Evolutionary conservation across 345 rosid species (phyloP).

Genomic region (Acer campestre): DNA sequence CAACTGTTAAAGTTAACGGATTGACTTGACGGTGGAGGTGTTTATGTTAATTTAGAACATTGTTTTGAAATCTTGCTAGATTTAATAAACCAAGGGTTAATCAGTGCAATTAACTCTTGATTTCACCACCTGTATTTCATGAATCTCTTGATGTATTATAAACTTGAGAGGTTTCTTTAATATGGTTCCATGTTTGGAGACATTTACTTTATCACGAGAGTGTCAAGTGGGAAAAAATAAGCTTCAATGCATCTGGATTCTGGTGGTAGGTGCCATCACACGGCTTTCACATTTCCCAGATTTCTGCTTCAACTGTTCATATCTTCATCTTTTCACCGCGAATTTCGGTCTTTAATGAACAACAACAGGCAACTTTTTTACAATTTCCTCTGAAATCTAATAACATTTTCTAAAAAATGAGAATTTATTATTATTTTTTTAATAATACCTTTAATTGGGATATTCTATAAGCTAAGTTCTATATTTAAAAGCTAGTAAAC

Average conservation of each 20-base stretch:
- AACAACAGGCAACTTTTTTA: neutral
- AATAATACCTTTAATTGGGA: too few relatives aligned
- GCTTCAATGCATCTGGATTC: neutral
- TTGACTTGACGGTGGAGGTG: too few relatives aligned
- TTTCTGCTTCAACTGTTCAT: neutral
- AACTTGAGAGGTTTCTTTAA: neutral
- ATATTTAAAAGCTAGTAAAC: too few relatives aligned
- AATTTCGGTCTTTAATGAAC: neutral
- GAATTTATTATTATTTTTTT: too few relatives aligned
- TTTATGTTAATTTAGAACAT: too few relatives aligned
- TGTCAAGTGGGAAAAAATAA: neutral
- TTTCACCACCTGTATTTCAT: neutral
- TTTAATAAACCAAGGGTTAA: too few relatives aligned
- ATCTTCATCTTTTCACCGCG: neutral
- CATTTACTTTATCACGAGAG: neutral
- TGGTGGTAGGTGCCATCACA: neutral
- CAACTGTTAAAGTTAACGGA: too few relatives aligned
- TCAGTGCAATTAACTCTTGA: too few relatives aligned
- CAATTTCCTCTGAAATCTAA: neutral
- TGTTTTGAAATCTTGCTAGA: too few relatives aligned
- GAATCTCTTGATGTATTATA: neutral
- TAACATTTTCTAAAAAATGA: too few relatives aligned
- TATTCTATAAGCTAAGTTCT: too few relatives aligned
- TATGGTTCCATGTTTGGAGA: neutral
- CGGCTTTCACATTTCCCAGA: conserved; percentile 8